Base-by-base conservation (phyloP, 805 yeast species). In the Isabelozyma gotoi region DNA sequence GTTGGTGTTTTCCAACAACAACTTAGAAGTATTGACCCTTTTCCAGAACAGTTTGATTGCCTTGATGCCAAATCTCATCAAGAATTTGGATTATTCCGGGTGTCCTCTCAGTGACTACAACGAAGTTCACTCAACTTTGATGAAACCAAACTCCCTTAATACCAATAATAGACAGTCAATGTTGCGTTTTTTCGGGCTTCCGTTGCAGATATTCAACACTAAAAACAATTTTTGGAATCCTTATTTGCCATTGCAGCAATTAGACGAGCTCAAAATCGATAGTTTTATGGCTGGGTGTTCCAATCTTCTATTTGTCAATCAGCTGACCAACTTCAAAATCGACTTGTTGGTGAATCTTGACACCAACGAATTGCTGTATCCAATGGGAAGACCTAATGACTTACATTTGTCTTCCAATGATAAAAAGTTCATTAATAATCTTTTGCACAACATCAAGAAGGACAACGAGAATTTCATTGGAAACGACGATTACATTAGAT, bases 201-300 rank as follows among this genome's bases (percentile, higher is more conserved):
- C 99, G 0, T 68, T 94, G 39, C 91, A 85, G 53, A 63, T 90
- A 1, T 94, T 94, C 64, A 89, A 89, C 39, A 71, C 76, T 6
- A 78, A 80, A 51, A 95, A 95, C 36, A 90, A 95, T 1, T 75
- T 92, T 46, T 91, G 95, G 74, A 84, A 85, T 52, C 98, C 99
- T 2, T 94, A 92, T 65, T 75, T 91, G n/a, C 96, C 98, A 0
- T 68, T 94, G 43, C 99, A 92, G 62, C 98, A 92, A 58, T 68
- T 92, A 43, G 86, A 85, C 41, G 90, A 86, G 52, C 70, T 94
- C 41, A 77, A 74, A 40, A 77, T 91, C 0, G 68, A 75, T 29
- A 81, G 82, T 58, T 94, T 81, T 51, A 67, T 88, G 57, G 77
- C 88, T 39, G 99, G 99, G 0, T 84, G 95, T 34, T 90, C 97